Percentiles rank a stretch among this genome's conserved stretches.
Evolutionary conservation across 2,329 filamentous ascomycete species (phyloP).

Genomic region (Tolypocladium pustulatum): DNA sequence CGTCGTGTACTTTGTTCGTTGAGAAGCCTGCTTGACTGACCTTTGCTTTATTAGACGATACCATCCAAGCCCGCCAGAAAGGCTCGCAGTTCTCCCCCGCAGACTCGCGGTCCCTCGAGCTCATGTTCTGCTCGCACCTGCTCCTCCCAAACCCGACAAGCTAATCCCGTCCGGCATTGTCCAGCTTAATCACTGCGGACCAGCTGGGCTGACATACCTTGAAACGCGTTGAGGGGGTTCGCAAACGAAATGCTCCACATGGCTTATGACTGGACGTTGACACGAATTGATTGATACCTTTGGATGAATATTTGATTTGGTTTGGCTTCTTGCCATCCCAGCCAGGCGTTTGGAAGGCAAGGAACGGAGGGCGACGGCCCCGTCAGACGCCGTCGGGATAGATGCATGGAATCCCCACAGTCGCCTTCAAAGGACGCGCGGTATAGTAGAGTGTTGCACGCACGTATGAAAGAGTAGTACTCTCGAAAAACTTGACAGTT

Average conservation of each 20-base stretch:
- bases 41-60: conserved; percentile 15
- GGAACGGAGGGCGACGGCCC: not conserved
- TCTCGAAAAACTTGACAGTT: not conserved
- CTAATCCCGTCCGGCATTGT: not conserved
- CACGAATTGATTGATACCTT: conserved; percentile 16
- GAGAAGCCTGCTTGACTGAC: not conserved
- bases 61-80: conserved; percentile 33
- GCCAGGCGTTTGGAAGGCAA: not conserved
- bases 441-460: not conserved
- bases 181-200: not conserved
- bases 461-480: not conserved
- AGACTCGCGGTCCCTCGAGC: conserved; percentile 39
- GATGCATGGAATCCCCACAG: not conserved
- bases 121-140: conserved; percentile 38
- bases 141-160: conserved; percentile 25
- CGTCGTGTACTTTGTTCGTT: not conserved
- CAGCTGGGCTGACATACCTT: not conserved
- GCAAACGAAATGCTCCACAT: conserved; percentile 3
- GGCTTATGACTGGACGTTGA: conserved; percentile 19
- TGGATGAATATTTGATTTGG: not conserved
- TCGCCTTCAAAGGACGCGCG: not conserved
- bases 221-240: not conserved
- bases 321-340: not conserved
- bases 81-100: conserved; percentile 39
- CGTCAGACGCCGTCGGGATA: not conserved